Evolutionary conservation across 345 rosid species (phyloP).

Genomic region (Eucalyptus curtisii): DNA sequence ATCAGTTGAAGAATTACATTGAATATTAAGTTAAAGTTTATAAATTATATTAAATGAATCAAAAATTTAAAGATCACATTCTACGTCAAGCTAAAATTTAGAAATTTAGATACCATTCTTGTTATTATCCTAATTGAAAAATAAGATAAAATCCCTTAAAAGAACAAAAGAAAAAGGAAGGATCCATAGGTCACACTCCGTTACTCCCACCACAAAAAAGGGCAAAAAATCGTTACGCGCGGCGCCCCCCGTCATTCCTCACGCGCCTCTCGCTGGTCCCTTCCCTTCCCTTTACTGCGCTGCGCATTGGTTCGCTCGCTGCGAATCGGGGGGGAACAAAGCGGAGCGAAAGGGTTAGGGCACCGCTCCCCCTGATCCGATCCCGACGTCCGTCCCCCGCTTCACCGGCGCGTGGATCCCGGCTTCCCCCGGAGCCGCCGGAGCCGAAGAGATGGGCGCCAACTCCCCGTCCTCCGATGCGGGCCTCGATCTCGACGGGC

Average conservation of each 20-base stretch:
- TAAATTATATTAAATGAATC: too few relatives aligned
- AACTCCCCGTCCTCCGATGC: constrained; percentile 52
- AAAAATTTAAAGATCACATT: accelerated
- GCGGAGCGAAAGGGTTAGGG: neutral
- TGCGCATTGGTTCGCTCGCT: neutral
- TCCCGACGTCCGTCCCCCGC: neutral
- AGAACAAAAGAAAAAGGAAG: neutral
- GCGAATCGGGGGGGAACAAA: neutral
- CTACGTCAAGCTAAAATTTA: accelerated
- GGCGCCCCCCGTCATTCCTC: neutral
- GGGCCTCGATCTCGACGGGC: constrained; percentile 59
- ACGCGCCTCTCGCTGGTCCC: neutral
- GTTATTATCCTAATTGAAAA: too few relatives aligned
- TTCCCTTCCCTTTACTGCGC: neutral
- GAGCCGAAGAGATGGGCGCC: constrained; percentile 42
- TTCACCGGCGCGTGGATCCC: neutral
- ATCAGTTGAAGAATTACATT: too few relatives aligned
- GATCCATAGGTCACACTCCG: neutral
- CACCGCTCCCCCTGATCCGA: neutral
- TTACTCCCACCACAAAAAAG: neutral
- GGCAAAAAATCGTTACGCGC: neutral
- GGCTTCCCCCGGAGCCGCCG: neutral
- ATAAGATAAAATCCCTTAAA: neutral
- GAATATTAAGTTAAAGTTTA: accelerated
- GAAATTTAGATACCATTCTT: too few relatives aligned